Conservation (phyloP, 2,329 filamentous ascomycete species). For the Monosporascus sp. region DNA sequence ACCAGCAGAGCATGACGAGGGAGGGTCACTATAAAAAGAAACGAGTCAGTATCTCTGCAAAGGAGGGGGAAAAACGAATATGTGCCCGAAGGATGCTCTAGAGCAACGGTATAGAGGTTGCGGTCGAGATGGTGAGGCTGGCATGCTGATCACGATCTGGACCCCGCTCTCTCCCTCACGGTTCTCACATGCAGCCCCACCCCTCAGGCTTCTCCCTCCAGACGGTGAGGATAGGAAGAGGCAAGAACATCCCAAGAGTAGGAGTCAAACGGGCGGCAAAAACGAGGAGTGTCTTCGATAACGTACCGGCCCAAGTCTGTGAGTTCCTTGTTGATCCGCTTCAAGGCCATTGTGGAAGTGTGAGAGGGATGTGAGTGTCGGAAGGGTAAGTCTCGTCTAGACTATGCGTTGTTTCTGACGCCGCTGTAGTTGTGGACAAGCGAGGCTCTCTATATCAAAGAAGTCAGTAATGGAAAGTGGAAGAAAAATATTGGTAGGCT, state of each 20-base stretch:
- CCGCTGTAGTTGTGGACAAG: conserved; percentile 5
- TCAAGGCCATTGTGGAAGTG: conserved; percentile 66
- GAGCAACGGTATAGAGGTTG: background rate
- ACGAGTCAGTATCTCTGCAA: conserved; percentile 25
- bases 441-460: conserved; percentile 19
- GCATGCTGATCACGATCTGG: background rate
- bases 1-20: conserved; percentile 96
- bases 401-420: conserved; percentile 4
- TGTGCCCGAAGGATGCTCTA: background rate
- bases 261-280: conserved; percentile 3
- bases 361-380: conserved; percentile 8
- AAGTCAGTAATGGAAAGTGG: conserved; percentile 23
- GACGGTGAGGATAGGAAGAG: conserved; percentile 15
- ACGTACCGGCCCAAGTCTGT: conserved; percentile 83
- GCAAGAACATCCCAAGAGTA: conserved; percentile 10
- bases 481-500: conserved; percentile 15
- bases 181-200: background rate
- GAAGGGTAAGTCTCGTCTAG: background rate
- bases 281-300: conserved; percentile 5
- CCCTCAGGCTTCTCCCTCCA: conserved; percentile 21
- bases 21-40: conserved; percentile 69
- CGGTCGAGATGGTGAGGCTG: background rate
- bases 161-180: background rate
- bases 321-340: conserved; percentile 93
- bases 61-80: background rate